phyloP scores from a whole-genome alignment of 768 basidiomycete species.

The Multifurca ochricompacta region DNA sequence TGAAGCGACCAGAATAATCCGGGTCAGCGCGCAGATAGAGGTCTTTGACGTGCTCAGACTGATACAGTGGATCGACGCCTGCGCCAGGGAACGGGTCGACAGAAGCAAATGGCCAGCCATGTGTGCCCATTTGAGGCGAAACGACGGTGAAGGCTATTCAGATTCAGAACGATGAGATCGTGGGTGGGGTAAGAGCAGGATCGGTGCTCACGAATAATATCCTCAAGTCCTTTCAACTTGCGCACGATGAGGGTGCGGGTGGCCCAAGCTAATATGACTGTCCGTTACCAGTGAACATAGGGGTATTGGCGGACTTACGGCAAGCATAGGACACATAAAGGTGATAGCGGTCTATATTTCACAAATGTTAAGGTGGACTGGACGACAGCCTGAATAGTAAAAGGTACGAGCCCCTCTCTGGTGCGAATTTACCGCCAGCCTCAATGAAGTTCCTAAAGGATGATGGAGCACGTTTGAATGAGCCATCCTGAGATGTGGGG shows the following conservation, averaged over 20 bases:
- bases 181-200: background rate
- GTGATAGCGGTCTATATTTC: conserved; percentile 70
- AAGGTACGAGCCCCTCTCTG: conserved; percentile 63
- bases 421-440: conserved; percentile 52
- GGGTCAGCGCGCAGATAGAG: conserved; percentile 75
- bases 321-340: conserved; percentile 86
- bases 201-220: conserved; percentile 58
- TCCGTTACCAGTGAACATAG: background rate
- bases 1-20: conserved; percentile 70
- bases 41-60: conserved; percentile 68
- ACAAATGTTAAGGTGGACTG: background rate
- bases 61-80: conserved; percentile 66
- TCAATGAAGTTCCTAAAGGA: conserved; percentile 49
- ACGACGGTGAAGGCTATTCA: conserved; percentile 65
- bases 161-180: too few species aligned
- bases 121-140: conserved; percentile 74
- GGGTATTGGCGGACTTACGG: conserved; percentile 41
- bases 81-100: conserved; percentile 63
- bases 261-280: conserved; percentile 69
- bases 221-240: conserved; percentile 87
- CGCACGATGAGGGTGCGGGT: conserved; percentile 83
- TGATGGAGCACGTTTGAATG: conserved; percentile 51
- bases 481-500: conserved; percentile 50
- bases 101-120: conserved; percentile 84
- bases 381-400: background rate